These are phyloP conservation scores for Blastobotrys attinorum DNA, from an alignment of 805 yeast genomes.

Conservation along the genomic window DNA sequence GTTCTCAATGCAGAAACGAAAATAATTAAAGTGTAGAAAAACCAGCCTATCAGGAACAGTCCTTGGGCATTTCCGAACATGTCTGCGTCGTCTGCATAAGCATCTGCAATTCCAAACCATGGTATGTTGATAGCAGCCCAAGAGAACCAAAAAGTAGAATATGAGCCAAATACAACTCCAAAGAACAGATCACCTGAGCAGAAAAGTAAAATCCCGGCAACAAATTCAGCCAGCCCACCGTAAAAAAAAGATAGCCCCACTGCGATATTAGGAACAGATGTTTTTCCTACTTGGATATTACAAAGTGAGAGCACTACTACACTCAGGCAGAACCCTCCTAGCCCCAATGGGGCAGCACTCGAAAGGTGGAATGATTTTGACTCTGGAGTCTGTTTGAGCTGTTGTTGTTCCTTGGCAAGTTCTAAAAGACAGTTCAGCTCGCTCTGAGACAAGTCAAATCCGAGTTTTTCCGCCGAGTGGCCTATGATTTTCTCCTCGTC, in stretches of 20 bases:
- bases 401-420: no score
- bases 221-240: conserved; percentile 53
- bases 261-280: conserved; percentile 44
- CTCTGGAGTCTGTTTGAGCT: no score
- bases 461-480: no score
- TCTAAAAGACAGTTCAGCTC: no score
- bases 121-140: conserved; percentile 49
- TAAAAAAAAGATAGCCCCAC: conserved; percentile 55
- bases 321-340: conserved; percentile 52
- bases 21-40: conserved; percentile 48
- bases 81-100: conserved; percentile 35
- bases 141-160: conserved; percentile 58
- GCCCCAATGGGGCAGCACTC: conserved; percentile 56
- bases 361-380: no score
- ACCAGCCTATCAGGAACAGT: conserved; percentile 54
- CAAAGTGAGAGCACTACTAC: conserved; percentile 49
- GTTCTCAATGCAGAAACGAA: conserved; percentile 51
- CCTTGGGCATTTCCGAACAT: conserved; percentile 43
- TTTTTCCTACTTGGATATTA: conserved; percentile 51
- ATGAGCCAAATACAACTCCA: conserved; percentile 38
- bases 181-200: conserved; percentile 60
- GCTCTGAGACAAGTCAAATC: no score
- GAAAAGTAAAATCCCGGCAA: conserved; percentile 63
- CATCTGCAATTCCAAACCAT: conserved; percentile 41
- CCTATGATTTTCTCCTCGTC: no score